A percentile compares a stretch with the other conserved stretches of the same genome.
These are phyloP conservation scores for Penicillium sp. DNA, from an alignment of 2,329 filamentous ascomycete genomes.

Conservation along the genomic window DNA sequence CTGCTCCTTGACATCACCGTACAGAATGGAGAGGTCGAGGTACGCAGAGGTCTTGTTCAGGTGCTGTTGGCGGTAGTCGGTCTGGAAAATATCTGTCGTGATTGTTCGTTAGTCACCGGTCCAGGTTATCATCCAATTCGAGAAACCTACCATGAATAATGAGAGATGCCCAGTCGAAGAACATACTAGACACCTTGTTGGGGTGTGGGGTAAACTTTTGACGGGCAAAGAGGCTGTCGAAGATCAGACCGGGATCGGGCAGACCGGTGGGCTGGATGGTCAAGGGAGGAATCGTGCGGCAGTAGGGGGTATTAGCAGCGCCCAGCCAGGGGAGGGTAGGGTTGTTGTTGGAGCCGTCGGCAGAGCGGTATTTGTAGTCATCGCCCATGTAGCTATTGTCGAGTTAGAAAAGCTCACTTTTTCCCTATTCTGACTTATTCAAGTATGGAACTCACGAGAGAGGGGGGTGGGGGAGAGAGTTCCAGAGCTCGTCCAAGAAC, in stretches of 20 bases:
- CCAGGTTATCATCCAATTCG: too few species aligned
- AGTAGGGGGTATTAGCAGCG: slow-evolving; percentile 67
- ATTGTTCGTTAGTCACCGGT: neutral
- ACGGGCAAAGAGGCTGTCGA: slow-evolving; percentile 48
- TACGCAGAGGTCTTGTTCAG: slow-evolving; percentile 70
- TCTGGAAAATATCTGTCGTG: slow-evolving; percentile 67
- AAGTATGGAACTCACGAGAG: slow-evolving; percentile 53
- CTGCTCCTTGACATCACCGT: slow-evolving; percentile 61
- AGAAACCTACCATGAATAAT: slow-evolving; percentile 64
- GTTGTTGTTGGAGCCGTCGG: slow-evolving; percentile 74
- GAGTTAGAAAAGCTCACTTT: slow-evolving; percentile 10
- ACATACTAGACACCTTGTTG: slow-evolving; percentile 70
- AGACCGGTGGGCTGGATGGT: slow-evolving; percentile 63
- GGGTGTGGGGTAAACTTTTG: slow-evolving; percentile 56
- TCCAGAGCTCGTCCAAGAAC: slow-evolving; percentile 71
- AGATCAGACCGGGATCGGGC: slow-evolving; percentile 62
- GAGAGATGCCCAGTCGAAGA: slow-evolving; percentile 73
- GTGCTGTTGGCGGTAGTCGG: slow-evolving; percentile 61
- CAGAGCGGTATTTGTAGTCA: slow-evolving; percentile 65
- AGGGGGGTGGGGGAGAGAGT: slow-evolving; percentile 71
- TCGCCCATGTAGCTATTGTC: slow-evolving; percentile 47
- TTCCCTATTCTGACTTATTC: neutral
- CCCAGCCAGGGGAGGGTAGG: slow-evolving; percentile 66
- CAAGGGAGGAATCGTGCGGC: slow-evolving; percentile 63
- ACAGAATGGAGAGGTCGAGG: slow-evolving; percentile 70